Evolutionary conservation across 139 green algal species (phyloP), one percentile per base, ranked within the genome.

Genomic region (Klebsormidium nitens): DNA sequence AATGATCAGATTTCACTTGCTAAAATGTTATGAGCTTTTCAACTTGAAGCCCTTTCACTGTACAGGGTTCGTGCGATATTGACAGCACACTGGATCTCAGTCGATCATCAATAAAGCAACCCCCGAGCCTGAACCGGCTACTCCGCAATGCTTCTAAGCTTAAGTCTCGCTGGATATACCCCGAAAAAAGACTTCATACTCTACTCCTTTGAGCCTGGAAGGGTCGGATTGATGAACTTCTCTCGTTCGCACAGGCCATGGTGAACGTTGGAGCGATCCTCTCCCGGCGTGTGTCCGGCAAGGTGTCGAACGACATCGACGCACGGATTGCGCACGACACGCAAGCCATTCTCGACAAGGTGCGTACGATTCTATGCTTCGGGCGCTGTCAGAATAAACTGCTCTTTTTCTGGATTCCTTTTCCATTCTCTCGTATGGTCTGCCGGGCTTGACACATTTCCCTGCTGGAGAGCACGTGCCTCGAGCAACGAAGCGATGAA

Each of bases 301-400:
- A 71, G 38, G 72, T 80, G 36, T 79, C 48, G 35, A 80, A 69
- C 5, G 72, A 80, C 28, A 70, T 80, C n/a, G 69, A 80, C 52
- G 47, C 72, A 8, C 42, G 69, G 49, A 35, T 80, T 2, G 72
- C 72, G 32, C 35, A 80, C 60, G 74, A 80, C 69, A 79, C 55
- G 17, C 19, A 14, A 19, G 71, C 56, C 56, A 80, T 80, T 34
- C 40, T 80, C 23, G 72, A 80, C 5, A 75, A 75, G 70, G 70
- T 77, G 42, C 35, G 64, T 17, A 64, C 14, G 28, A 64, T 17
- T n/a, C n/a, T n/a, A n/a, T n/a, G n/a, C n/a, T n/a, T n/a, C n/a
- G n/a, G n/a, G n/a, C n/a, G n/a, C n/a, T n/a, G n/a, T n/a, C n/a
- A n/a, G n/a, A n/a, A n/a, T n/a, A n/a, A n/a, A n/a, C n/a, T n/a